Percentiles rank a stretch among this genome's conserved stretches.
These are phyloP conservation scores for Pontederia paniculata DNA, from an alignment of 176 grass and related monocot species.

Conservation along the genomic window DNA sequence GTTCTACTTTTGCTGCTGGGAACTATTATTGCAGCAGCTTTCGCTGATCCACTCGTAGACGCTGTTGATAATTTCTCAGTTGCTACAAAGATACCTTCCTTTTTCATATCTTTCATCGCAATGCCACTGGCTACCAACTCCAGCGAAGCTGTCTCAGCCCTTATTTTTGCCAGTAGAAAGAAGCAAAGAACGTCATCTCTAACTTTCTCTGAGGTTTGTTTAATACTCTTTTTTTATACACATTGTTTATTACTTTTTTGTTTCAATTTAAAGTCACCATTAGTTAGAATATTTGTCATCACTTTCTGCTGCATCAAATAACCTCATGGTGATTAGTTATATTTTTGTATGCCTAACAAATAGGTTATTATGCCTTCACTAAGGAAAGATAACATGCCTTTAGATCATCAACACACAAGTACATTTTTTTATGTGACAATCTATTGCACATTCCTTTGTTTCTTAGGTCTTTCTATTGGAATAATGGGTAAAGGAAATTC, in stretches of 20 bases:
- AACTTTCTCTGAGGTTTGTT: constrained; percentile 81
- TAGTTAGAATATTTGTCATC: neutral
- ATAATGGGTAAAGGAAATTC: neutral
- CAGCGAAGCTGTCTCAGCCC: constrained; percentile 87
- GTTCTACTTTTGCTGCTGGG: constrained; percentile 54
- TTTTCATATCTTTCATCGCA: constrained; percentile 91
- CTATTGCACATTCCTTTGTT: too few relatives aligned
- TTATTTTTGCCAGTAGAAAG: constrained; percentile 87
- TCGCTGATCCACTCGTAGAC: constrained; percentile 89
- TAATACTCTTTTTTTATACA: neutral
- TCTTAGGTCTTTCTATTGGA: neutral
- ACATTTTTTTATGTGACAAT: too few relatives aligned
- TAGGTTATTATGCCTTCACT: too few relatives aligned
- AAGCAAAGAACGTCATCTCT: constrained; percentile 68
- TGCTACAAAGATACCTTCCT: constrained; percentile 69
- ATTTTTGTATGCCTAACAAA: too few relatives aligned
- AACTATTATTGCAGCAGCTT: constrained; percentile 51
- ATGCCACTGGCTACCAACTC: constrained; percentile 93
- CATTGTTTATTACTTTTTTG: neutral
- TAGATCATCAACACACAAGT: too few relatives aligned
- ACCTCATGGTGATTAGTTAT: too few relatives aligned
- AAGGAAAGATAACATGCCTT: too few relatives aligned
- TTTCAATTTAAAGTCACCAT: neutral
- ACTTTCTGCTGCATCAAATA: too few relatives aligned
- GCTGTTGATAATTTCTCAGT: constrained; percentile 85